Percentiles rank a stretch among this genome's conserved stretches.
These are phyloP conservation scores for Coemansia sp. DNA, from an alignment of 192 early-diverging fungal genomes.

Conservation along the genomic window DNA sequence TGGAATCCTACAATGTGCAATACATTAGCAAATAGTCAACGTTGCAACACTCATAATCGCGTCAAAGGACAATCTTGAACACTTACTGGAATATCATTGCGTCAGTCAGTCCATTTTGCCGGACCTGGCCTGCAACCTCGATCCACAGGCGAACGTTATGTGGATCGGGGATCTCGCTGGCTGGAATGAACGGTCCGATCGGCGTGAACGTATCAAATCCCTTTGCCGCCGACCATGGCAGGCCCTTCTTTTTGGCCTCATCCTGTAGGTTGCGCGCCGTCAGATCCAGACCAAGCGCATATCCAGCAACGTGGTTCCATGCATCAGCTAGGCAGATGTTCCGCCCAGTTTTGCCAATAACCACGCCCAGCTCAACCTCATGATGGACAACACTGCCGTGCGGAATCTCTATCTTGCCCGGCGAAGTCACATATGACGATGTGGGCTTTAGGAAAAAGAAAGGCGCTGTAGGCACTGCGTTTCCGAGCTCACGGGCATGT, in stretches of 20 bases:
- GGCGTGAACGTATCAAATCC: slow-evolving; percentile 96
- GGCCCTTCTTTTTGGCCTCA: slow-evolving; percentile 74
- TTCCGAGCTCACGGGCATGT: slow-evolving; percentile 92
- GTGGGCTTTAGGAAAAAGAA: slow-evolving; percentile 96
- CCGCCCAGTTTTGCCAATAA: slow-evolving; percentile 79
- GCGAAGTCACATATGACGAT: slow-evolving; percentile 69
- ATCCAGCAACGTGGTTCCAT: slow-evolving; percentile 65
- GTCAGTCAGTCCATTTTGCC: slow-evolving; percentile 81
- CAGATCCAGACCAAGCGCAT: slow-evolving; percentile 87
- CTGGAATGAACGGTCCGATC: slow-evolving; percentile 80
- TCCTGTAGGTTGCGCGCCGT: slow-evolving; percentile 90
- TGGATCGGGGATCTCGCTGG: slow-evolving; percentile 66
- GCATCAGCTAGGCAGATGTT: slow-evolving; percentile 69
- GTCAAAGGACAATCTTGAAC: background rate
- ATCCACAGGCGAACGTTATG: slow-evolving; percentile 75
- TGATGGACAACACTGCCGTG: slow-evolving; percentile 78
- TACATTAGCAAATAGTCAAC: background rate
- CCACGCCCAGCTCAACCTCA: slow-evolving; percentile 91
- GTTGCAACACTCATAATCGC: background rate
- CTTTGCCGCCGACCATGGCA: slow-evolving; percentile 91
- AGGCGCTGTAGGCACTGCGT: slow-evolving; percentile 83
- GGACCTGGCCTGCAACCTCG: slow-evolving; percentile 69
- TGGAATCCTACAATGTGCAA: slow-evolving; percentile 62
- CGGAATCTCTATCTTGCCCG: slow-evolving; percentile 78
- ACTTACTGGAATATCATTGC: slow-evolving; percentile 90